phyloP scores from a whole-genome alignment of 148 eudicot genomes.

The Camellia japonica region DNA sequence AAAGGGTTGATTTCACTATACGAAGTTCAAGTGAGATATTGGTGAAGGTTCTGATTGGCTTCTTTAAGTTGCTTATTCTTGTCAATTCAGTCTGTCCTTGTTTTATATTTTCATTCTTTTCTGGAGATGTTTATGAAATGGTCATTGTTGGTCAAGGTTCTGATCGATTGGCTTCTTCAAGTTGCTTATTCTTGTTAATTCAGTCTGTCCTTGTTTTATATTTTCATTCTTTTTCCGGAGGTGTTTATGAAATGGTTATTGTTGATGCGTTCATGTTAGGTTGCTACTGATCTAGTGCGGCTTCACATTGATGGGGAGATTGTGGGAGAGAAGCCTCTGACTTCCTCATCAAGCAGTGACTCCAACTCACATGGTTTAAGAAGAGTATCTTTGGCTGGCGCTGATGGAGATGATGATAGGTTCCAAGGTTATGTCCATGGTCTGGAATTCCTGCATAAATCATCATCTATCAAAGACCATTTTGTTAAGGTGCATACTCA shows the following conservation, averaged over 20 bases:
- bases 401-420: constrained; percentile 32
- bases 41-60: constrained; percentile 3
- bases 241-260: neutral
- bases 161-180: constrained; percentile 1
- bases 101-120: neutral
- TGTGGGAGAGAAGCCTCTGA: constrained; percentile 49
- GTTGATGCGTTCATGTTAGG: constrained; percentile 36
- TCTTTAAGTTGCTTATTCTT: neutral
- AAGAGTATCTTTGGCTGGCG: constrained; percentile 38
- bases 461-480: constrained; percentile 42
- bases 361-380: constrained; percentile 23
- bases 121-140: neutral
- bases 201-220: neutral
- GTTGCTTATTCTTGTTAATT: neutral
- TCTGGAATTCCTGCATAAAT: constrained; percentile 37
- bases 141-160: constrained; percentile 3
- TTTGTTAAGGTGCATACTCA: constrained; percentile 48
- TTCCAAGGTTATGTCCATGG: constrained; percentile 54
- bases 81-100: neutral
- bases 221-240: neutral
- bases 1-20: neutral
- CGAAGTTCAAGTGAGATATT: neutral
- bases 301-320: constrained; percentile 65
- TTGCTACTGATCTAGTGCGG: constrained; percentile 42
- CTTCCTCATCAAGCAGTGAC: constrained; percentile 25